Evolutionary conservation across 148 eudicot genomes (phyloP).

Genomic region (Pouteria glomerata): DNA sequence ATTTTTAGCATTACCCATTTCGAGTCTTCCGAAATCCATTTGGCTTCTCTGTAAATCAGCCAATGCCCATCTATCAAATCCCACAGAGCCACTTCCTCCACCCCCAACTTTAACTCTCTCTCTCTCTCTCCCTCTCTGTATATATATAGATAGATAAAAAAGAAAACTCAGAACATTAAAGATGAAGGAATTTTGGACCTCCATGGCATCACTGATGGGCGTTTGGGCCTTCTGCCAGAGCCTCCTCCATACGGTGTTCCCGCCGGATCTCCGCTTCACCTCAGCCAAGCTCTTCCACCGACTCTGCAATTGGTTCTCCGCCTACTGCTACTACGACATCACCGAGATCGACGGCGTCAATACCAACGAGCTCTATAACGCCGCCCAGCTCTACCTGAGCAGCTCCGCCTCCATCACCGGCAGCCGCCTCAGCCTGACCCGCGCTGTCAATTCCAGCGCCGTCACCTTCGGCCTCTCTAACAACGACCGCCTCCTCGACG

Average conservation of each 20-base stretch:
- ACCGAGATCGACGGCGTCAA: conserved; percentile 95
- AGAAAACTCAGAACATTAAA: background rate
- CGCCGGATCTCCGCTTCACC: conserved; percentile 72
- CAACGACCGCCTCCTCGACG: conserved; percentile 66
- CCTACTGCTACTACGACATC: conserved; percentile 83
- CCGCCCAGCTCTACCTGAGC: conserved; percentile 83
- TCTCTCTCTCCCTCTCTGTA: background rate
- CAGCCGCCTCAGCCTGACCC: conserved; percentile 60
- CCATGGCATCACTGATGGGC: conserved; percentile 85
- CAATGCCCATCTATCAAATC: background rate
- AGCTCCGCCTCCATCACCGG: conserved; percentile 42
- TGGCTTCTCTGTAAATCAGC: background rate
- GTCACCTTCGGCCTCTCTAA: conserved; percentile 68
- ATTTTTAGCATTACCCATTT: background rate
- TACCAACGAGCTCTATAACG: conserved; percentile 93
- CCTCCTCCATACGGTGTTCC: conserved; percentile 58
- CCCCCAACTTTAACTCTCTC: too few relatives aligned
- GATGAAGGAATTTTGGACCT: conserved; percentile 84
- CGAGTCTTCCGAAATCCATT: background rate
- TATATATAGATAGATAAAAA: background rate
- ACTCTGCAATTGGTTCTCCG: conserved; percentile 51
- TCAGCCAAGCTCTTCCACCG: conserved; percentile 42
- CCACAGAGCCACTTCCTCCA: background rate
- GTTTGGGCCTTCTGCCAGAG: conserved; percentile 75
- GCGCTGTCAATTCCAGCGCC: conserved; percentile 66